phyloP scores from a whole-genome alignment of 306 rosid species.

The Senna tora region DNA sequence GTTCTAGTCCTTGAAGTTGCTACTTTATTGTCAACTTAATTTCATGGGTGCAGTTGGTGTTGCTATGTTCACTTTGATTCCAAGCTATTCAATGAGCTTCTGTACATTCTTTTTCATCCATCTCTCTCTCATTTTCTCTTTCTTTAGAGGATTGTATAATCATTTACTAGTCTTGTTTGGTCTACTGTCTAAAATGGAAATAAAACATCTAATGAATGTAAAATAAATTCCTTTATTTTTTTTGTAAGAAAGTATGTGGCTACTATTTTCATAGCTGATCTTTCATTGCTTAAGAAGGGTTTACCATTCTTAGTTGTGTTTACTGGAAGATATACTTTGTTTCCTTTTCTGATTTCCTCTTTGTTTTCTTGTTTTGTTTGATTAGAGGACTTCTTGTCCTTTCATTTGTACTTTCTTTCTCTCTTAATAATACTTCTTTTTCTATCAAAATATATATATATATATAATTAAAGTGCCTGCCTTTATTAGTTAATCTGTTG shows the following conservation, averaged over 20 bases:
- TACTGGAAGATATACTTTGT: background rate
- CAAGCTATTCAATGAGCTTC: background rate
- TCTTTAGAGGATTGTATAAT: background rate
- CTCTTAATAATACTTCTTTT: too few species aligned
- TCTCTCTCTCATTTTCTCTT: background rate
- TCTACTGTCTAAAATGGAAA: conserved; percentile 21
- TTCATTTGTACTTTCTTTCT: too few species aligned
- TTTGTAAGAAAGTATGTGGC: background rate
- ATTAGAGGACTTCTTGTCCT: too few species aligned
- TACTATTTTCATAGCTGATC: background rate
- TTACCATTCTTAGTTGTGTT: conserved; percentile 10
- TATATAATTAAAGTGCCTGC: background rate
- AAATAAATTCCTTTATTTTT: background rate
- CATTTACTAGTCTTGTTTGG: conserved; percentile 15
- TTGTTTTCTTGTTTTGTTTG: too few species aligned
- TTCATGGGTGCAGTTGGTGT: conserved; percentile 26
- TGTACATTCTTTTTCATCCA: background rate
- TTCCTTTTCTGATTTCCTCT: too few species aligned
- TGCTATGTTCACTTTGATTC: conserved; percentile 7
- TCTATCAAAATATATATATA: too few species aligned
- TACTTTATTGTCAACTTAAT: conserved; percentile 4
- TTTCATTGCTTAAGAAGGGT: background rate
- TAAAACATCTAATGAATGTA: conserved; percentile 6
- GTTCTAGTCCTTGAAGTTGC: background rate
- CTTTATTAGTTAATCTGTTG: background rate